Conservation (phyloP, 495 filamentous ascomycete genomes). For the Penicillium cataractarum region DNA sequence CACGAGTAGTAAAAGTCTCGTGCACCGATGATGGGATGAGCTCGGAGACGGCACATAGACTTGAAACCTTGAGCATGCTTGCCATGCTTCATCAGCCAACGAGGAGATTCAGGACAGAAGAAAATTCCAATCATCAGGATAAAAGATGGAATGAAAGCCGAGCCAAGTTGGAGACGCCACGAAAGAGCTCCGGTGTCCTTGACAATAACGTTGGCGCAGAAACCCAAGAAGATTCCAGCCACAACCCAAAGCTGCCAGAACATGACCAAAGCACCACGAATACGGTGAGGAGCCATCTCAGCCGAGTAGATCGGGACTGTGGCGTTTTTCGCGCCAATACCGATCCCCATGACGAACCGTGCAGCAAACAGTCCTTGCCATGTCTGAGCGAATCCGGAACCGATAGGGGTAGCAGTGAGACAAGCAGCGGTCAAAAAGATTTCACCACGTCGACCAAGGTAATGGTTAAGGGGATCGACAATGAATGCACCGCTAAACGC, state of each 20-base stretch:
- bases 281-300: conserved; percentile 61
- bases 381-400: conserved; percentile 51
- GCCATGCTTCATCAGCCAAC: conserved; percentile 67
- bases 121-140: conserved; percentile 61
- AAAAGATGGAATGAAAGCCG: conserved; percentile 68
- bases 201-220: conserved; percentile 63
- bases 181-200: conserved; percentile 57
- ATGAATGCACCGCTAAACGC: conserved; percentile 50
- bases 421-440: conserved; percentile 61
- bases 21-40: conserved; percentile 43
- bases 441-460: conserved; percentile 56
- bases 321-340: conserved; percentile 64
- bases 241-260: conserved; percentile 61
- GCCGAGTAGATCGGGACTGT: conserved; percentile 68
- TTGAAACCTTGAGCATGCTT: conserved; percentile 53
- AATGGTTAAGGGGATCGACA: conserved; percentile 58
- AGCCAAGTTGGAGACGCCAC: conserved; percentile 69
- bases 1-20: conserved; percentile 49
- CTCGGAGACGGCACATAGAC: conserved; percentile 59
- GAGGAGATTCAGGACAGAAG: conserved; percentile 69
- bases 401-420: conserved; percentile 53
- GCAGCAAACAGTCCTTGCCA: conserved; percentile 59
- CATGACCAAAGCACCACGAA: conserved; percentile 69
- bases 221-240: conserved; percentile 63
- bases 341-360: conserved; percentile 62